These are phyloP conservation scores for Teunomyces funiuensis DNA, from an alignment of 805 yeast species.

Conservation along the genomic window DNA sequence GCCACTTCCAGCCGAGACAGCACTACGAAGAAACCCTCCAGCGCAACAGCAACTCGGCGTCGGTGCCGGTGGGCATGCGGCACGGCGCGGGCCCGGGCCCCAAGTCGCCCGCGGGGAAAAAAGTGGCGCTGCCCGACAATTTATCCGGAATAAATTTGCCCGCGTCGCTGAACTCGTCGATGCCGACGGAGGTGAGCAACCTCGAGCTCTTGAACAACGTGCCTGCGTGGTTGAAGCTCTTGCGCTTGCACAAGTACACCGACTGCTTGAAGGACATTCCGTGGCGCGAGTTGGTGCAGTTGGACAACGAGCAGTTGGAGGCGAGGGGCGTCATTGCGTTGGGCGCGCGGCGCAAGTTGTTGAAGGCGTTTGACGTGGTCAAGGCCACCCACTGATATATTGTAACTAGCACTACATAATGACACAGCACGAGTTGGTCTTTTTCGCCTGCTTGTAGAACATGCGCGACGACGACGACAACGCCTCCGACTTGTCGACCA, in stretches of 20 bases:
- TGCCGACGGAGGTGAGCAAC: slow-evolving; percentile 44
- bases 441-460: slow-evolving; percentile 97
- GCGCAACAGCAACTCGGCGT: slow-evolving; percentile 34
- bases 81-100: slow-evolving; percentile 9
- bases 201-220: slow-evolving; percentile 64
- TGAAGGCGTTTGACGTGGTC: slow-evolving; percentile 88
- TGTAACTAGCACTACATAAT: slow-evolving; percentile 16
- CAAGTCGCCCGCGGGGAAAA: not conserved
- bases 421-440: slow-evolving; percentile 42
- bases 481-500: slow-evolving; percentile 95
- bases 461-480: slow-evolving; percentile 83
- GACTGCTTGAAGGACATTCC: slow-evolving; percentile 69
- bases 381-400: slow-evolving; percentile 23
- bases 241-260: slow-evolving; percentile 92
- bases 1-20: slow-evolving; percentile 9
- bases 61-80: slow-evolving; percentile 32
- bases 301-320: slow-evolving; percentile 68
- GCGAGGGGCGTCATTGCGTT: slow-evolving; percentile 85
- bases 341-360: slow-evolving; percentile 91
- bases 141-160: slow-evolving; percentile 14
- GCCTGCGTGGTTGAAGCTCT: slow-evolving; percentile 88
- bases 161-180: slow-evolving; percentile 21
- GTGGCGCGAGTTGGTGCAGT: slow-evolving; percentile 78
- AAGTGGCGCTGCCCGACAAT: slow-evolving; percentile 8
- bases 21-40: slow-evolving; percentile 36